Base-by-base conservation (phyloP, 768 basidiomycete species). In the Calocybe indica region DNA sequence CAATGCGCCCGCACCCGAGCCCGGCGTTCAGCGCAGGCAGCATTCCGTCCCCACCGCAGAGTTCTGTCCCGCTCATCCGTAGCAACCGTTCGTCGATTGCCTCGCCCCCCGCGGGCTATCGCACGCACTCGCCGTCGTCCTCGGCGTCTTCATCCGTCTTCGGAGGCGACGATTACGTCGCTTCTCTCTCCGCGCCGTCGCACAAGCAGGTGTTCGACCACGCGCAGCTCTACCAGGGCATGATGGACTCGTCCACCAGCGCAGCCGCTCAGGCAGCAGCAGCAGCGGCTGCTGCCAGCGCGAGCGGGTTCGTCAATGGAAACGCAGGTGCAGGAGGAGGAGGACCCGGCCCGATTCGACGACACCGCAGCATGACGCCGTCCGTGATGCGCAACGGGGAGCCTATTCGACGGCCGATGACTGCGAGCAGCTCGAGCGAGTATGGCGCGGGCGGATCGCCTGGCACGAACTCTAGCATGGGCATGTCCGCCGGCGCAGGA, bases 331-430 rank as follows among this genome's bases (percentile, higher is more conserved):
- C 22, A 4, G 22, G 22, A 22, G 22, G 22, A 22, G 22, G 53
- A 46, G 75, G 70, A 9, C 58, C 75, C n/a, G 83, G 85, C 7
- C 83, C 85, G 7, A 72, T 81, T 40, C 69, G 85, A 44, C 72
- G 88, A 40, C 80, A 88, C 58, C 74, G 87, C 47, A 87, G 85
- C 62, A 86, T 85, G 75, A 90, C 88, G 6, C 87, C 88, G 7
- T 81, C 81, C 0, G 52, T 82, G 29, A 63, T 72, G 40, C 73
- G 81, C 45, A 74, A 67, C 45, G 78, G 72, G 38, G 78, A 78
- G 53, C 68, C 70, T 32, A 73, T 70, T 42, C 62, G 74, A n/a
- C 51, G 76, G 49, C 77, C 80, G 52, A 53, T 70, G 64, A 71
- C 78, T 40, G 62, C 74, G 8, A 54, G 30, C 53, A 71, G 69